Percentiles rank a stretch among this genome's conserved stretches.
Evolutionary conservation across 768 basidiomycete species (phyloP).

Genomic region (Termitomyces bulborhizus): DNA sequence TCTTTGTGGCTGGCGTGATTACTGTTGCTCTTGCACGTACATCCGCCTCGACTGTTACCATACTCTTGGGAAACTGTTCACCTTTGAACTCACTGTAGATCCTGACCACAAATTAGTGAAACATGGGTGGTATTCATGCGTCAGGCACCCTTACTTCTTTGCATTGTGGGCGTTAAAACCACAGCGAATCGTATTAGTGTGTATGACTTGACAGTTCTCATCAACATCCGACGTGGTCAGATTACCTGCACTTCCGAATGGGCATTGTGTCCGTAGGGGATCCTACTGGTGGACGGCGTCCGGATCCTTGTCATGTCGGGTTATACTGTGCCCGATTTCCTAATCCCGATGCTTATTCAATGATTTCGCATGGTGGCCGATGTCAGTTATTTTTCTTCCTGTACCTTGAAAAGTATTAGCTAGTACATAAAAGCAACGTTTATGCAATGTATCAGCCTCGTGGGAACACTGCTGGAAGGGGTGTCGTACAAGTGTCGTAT

Average conservation of each 20-base stretch:
- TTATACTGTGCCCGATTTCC: constrained; percentile 65
- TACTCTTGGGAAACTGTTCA: constrained; percentile 37
- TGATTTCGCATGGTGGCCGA: too few relatives aligned
- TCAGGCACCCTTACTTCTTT: constrained; percentile 27
- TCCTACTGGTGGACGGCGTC: constrained; percentile 51
- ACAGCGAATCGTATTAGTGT: constrained; percentile 70
- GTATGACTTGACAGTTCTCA: constrained; percentile 45
- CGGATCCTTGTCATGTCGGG: constrained; percentile 59
- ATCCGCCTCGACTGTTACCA: constrained; percentile 39
- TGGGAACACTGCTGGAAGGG: too few relatives aligned
- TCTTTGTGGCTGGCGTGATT: constrained; percentile 29
- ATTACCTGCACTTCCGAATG: constrained; percentile 82
- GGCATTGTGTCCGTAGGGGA: constrained; percentile 82
- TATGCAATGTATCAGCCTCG: too few relatives aligned
- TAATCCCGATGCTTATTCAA: not conserved
- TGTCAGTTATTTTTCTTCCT: too few relatives aligned
- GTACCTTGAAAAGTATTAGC: too few relatives aligned
- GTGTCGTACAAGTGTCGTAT: too few relatives aligned
- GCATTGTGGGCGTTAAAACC: constrained; percentile 50
- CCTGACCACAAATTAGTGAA: constrained; percentile 37
- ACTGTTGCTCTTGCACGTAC: constrained; percentile 24
- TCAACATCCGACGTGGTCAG: constrained; percentile 79
- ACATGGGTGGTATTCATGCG: constrained; percentile 34
- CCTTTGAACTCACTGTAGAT: constrained; percentile 42
- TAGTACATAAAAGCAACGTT: too few relatives aligned